Evolutionary conservation across 768 basidiomycete genomes (phyloP).

Genomic region (Tylopilus vinaceipallidus): DNA sequence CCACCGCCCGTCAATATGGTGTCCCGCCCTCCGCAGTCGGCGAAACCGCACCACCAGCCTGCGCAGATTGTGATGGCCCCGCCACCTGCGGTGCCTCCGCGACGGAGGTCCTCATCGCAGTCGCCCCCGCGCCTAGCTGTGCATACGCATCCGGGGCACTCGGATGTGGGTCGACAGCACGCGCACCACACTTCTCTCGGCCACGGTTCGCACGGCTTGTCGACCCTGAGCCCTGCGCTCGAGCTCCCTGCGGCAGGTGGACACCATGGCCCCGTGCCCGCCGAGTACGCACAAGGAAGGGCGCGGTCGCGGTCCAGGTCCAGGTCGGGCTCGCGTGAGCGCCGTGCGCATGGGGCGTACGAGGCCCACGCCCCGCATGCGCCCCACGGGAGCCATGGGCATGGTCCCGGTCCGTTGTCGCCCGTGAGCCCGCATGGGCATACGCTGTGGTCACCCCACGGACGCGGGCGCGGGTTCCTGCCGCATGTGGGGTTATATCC

Average conservation of each 20-base stretch:
- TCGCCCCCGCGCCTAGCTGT: neutral
- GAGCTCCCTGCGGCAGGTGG: neutral
- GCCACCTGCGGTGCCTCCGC: neutral
- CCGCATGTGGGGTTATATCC: neutral
- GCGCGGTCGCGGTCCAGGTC: neutral
- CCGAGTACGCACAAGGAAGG: neutral
- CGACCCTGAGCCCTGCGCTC: neutral
- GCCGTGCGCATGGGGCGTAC: neutral
- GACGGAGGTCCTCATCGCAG: neutral
- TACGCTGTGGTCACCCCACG: too few relatives aligned
- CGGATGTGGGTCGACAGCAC: neutral
- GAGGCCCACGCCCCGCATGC: neutral
- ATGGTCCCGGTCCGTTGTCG: neutral
- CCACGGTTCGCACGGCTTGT: neutral
- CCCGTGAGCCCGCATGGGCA: too few relatives aligned
- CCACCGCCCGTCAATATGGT: conserved; percentile 14
- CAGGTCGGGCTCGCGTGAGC: neutral
- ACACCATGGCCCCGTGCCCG: neutral
- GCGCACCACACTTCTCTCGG: neutral
- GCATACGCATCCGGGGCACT: neutral
- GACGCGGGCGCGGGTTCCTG: neutral
- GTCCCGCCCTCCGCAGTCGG: conserved; percentile 9
- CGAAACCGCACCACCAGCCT: neutral
- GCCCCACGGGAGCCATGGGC: too few relatives aligned
- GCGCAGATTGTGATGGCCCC: neutral